These are phyloP conservation scores for Dioscorea dumetorum DNA, from an alignment of 106 monocot species.

Conservation along the genomic window DNA sequence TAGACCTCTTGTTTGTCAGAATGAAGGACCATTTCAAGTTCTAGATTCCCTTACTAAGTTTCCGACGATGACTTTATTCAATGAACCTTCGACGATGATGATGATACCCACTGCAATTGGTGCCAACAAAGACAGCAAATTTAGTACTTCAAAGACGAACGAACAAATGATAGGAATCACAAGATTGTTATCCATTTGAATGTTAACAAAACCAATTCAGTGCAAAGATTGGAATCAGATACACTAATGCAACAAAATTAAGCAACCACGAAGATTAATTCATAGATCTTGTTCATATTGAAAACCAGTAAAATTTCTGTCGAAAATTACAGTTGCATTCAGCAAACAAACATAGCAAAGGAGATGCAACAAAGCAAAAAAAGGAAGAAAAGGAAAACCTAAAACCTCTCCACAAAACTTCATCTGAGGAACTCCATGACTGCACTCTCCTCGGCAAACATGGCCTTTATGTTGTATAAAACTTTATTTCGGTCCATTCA, in stretches of 20 bases:
- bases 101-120: too few relatives aligned
- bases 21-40: not conserved
- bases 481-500: too few relatives aligned
- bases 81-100: too few relatives aligned
- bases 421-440: constrained; percentile 2
- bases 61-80: not conserved
- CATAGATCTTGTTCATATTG: not conserved
- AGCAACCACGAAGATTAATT: not conserved
- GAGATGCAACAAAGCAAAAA: not conserved
- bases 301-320: not conserved
- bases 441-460: constrained; percentile 1
- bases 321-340: not conserved
- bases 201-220: not conserved
- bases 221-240: not conserved
- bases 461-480: too few relatives aligned
- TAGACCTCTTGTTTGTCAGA: not conserved
- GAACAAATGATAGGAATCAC: too few relatives aligned
- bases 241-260: not conserved
- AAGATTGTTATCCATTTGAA: not conserved
- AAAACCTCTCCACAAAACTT: constrained; percentile 12
- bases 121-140: too few relatives aligned
- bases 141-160: too few relatives aligned
- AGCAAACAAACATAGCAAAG: not conserved
- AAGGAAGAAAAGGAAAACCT: not conserved
- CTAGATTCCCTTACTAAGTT: not conserved